A percentile compares a stretch with the other conserved stretches of the same genome.
These are phyloP conservation scores for Ophiocordyceps camponoti-saundersi DNA, from an alignment of 2,329 filamentous ascomycete species.

Conservation along the genomic window DNA sequence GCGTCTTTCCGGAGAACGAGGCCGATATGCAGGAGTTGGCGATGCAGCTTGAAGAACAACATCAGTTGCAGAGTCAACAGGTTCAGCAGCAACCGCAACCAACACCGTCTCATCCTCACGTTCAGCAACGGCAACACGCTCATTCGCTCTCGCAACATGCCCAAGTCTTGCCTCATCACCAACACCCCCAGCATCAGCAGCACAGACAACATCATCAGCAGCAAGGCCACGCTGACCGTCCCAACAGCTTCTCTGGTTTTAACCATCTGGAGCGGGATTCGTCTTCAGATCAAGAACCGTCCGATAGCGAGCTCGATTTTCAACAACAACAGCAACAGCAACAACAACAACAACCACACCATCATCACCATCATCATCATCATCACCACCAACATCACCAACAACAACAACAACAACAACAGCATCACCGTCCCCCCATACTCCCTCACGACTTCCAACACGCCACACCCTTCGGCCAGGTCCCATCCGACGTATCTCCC, in stretches of 20 bases:
- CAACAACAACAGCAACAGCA: neutral
- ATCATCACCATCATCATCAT: neutral
- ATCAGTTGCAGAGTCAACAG: conserved; percentile 6
- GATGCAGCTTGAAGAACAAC: conserved; percentile 31
- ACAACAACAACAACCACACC: conserved; percentile 17
- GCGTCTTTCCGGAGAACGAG: conserved; percentile 45
- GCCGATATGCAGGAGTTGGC: conserved; percentile 39
- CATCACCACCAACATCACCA: neutral
- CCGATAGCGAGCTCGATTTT: conserved; percentile 28
- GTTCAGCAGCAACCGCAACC: neutral
- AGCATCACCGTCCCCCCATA: neutral
- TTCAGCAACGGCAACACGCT: neutral
- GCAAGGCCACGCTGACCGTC: neutral
- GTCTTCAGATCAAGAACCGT: conserved; percentile 37
- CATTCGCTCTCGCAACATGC: neutral
- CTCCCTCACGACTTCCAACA: conserved; percentile 24
- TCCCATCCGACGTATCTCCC: conserved; percentile 11
- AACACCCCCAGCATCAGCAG: neutral
- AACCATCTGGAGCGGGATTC: conserved; percentile 6
- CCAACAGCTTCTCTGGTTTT: neutral
- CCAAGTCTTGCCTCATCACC: neutral
- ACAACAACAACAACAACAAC: neutral
- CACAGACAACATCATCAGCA: neutral
- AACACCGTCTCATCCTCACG: neutral
- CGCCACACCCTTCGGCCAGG: conserved; percentile 29